phyloP scores from a whole-genome alignment of 345 rosid genomes.

The Cardamine occulta region DNA sequence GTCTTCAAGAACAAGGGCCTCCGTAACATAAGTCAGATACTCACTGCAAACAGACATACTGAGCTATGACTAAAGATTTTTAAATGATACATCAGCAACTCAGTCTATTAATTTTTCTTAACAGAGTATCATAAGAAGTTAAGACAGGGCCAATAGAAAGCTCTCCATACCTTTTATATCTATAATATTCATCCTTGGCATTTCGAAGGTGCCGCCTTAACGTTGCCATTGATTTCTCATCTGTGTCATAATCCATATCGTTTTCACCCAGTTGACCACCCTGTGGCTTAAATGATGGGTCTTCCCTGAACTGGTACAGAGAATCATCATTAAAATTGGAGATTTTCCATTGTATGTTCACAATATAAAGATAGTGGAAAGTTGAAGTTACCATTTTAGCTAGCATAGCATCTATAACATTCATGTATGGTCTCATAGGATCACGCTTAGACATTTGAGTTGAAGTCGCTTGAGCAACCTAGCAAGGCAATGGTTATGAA shows the following conservation, averaged over 20 bases:
- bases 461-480: slow-evolving; percentile 99
- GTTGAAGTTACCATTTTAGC: slow-evolving; percentile 68
- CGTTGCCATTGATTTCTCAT: slow-evolving; percentile 99
- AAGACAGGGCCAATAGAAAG: slow-evolving; percentile 16
- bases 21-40: slow-evolving; percentile 76
- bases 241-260: slow-evolving; percentile 99
- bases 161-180: slow-evolving; percentile 78
- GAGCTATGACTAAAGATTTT: background rate
- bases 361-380: slow-evolving; percentile 6
- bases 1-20: slow-evolving; percentile 96
- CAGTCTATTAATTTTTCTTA: background rate
- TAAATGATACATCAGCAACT: background rate
- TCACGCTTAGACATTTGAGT: slow-evolving; percentile 99
- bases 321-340: slow-evolving; percentile 33
- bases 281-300: slow-evolving; percentile 97
- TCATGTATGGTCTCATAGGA: slow-evolving; percentile 96
- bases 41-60: slow-evolving; percentile 57
- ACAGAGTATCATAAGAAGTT: background rate
- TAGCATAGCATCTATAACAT: slow-evolving; percentile 90
- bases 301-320: slow-evolving; percentile 70
- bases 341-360: background rate
- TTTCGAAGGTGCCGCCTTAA: slow-evolving; percentile 92
- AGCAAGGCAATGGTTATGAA: slow-evolving; percentile 35
- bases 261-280: slow-evolving; percentile 98
- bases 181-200: slow-evolving; percentile 92